These are phyloP conservation scores for Chlamydomonas reinhardtii DNA, from an alignment of 163 green algal genomes.

Conservation along the genomic window DNA sequence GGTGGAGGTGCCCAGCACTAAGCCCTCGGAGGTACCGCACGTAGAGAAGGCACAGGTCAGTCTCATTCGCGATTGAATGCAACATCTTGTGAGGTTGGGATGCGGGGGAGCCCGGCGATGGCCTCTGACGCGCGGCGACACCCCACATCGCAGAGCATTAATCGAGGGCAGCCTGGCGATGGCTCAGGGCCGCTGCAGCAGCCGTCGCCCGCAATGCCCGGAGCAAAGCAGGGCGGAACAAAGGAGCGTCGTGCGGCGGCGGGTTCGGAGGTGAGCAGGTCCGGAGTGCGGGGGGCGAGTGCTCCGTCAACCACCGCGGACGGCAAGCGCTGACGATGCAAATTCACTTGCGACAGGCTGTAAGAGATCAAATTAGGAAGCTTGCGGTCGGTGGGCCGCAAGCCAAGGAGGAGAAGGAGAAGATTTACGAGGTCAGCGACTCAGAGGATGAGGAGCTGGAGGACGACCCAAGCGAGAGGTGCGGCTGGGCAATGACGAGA, in stretches of 20 bases:
- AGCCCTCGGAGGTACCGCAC: constrained; percentile 31
- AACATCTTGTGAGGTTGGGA: neutral
- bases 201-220: neutral
- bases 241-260: constrained; percentile 69
- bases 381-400: constrained; percentile 70
- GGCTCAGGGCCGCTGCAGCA: constrained; percentile 32
- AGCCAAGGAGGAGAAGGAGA: constrained; percentile 59
- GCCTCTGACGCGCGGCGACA: neutral
- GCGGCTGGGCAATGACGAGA: neutral
- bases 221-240: constrained; percentile 8
- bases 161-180: constrained; percentile 23
- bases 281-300: too few relatives aligned
- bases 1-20: constrained; percentile 37
- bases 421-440: constrained; percentile 59
- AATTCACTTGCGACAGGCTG: constrained; percentile 48
- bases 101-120: neutral
- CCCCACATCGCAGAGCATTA: constrained; percentile 23
- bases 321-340: too few relatives aligned
- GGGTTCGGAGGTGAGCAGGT: constrained; percentile 61
- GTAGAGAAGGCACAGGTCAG: constrained; percentile 43
- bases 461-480: constrained; percentile 34
- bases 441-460: constrained; percentile 63
- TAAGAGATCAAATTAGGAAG: constrained; percentile 73
- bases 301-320: too few relatives aligned
- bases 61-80: neutral